Percentiles rank a stretch among this genome's conserved stretches.
phyloP scores from a whole-genome alignment of 257 asterid genomes.

The Nicotiana sylvestris region DNA sequence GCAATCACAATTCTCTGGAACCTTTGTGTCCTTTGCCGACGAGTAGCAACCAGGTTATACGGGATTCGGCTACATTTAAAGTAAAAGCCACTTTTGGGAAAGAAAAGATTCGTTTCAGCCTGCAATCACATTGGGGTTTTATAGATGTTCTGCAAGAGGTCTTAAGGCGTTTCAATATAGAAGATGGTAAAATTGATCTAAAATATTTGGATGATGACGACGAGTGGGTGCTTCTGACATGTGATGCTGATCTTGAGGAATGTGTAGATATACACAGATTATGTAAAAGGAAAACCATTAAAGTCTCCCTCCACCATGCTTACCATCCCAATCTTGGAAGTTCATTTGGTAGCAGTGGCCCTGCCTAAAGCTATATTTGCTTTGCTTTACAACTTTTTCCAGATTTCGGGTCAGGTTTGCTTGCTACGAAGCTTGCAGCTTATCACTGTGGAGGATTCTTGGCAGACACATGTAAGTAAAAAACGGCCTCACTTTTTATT shows the following conservation, averaged over 20 bases:
- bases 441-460: not conserved
- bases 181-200: conserved; percentile 39
- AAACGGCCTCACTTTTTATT: conserved; percentile 1
- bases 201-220: conserved; percentile 74
- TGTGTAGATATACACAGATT: conserved; percentile 63
- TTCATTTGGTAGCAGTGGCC: conserved; percentile 53
- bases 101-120: conserved; percentile 63
- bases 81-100: conserved; percentile 68
- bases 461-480: not conserved
- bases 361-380: conserved; percentile 19
- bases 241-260: conserved; percentile 86
- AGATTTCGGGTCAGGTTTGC: not conserved
- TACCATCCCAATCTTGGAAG: conserved; percentile 45
- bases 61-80: conserved; percentile 26
- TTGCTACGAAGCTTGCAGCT: not conserved
- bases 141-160: conserved; percentile 49
- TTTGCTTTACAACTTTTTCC: not conserved
- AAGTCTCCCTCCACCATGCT: conserved; percentile 46
- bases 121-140: conserved; percentile 58
- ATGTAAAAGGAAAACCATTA: conserved; percentile 47
- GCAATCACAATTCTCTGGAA: conserved; percentile 31
- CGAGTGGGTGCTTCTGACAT: conserved; percentile 82
- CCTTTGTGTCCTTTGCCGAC: conserved; percentile 34
- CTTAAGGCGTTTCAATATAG: conserved; percentile 55
- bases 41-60: conserved; percentile 25